phyloP scores from a whole-genome alignment of 495 filamentous ascomycete species.

The Schizothecium vesticola region DNA sequence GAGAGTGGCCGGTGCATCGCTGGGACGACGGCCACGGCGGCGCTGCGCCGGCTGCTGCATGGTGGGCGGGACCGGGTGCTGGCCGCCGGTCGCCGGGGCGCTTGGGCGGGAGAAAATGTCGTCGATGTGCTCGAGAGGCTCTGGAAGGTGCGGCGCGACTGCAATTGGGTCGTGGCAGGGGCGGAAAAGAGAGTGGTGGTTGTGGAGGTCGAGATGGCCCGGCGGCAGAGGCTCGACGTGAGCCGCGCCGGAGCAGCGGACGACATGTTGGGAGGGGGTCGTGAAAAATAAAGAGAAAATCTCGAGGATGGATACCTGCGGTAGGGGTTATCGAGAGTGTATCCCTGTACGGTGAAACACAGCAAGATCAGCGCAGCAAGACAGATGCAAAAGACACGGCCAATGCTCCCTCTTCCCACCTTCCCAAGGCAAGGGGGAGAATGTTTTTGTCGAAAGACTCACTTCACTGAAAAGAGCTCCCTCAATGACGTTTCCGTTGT shows the following conservation, averaged over 20 bases:
- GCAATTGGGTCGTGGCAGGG: constrained; percentile 9
- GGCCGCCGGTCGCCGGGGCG: not conserved
- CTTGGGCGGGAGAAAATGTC: not conserved
- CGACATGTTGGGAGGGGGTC: not conserved
- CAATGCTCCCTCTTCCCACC: not conserved
- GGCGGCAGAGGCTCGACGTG: constrained; percentile 26
- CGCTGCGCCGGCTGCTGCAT: not conserved
- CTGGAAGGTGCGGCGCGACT: constrained; percentile 12
- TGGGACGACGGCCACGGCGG: not conserved
- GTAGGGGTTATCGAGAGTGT: not conserved
- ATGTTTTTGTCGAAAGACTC: not conserved
- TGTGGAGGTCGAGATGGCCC: constrained; percentile 14
- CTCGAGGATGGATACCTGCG: not conserved
- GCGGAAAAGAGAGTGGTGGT: not conserved
- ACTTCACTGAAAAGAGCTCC: not conserved
- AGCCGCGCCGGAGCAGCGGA: constrained; percentile 24
- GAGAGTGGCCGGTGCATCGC: constrained; percentile 14
- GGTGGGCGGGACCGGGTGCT: not conserved
- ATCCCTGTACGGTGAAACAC: not conserved
- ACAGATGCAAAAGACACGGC: not conserved
- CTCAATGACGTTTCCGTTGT: constrained; percentile 25
- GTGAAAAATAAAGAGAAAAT: not conserved
- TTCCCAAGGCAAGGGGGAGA: not conserved
- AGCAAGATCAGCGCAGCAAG: not conserved
- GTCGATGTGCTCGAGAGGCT: constrained; percentile 15